Percentiles rank a stretch among this genome's conserved stretches.
phyloP scores from a whole-genome alignment of 805 yeast genomes.

The Candida germanica region DNA sequence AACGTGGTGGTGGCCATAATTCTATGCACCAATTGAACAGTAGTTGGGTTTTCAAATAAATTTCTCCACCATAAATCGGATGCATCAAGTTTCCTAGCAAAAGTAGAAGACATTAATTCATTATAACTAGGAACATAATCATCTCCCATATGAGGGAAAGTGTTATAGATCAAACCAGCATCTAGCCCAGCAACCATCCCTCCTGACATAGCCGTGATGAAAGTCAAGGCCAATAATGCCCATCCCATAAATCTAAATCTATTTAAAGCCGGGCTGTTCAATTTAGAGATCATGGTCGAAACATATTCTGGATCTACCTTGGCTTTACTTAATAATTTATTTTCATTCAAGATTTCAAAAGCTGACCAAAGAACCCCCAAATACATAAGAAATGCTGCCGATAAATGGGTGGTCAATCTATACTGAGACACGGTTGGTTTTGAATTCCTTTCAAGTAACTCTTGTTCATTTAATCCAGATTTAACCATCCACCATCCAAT shows the following conservation, averaged over 20 bases:
- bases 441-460: constrained; percentile 72
- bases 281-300: constrained; percentile 48
- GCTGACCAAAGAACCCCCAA: constrained; percentile 91
- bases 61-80: constrained; percentile 90
- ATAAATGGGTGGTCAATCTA: constrained; percentile 88
- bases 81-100: constrained; percentile 60
- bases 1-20: constrained; percentile 80
- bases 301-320: constrained; percentile 50
- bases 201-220: constrained; percentile 93
- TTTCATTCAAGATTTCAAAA: constrained; percentile 73
- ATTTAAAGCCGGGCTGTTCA: constrained; percentile 59
- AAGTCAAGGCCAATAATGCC: constrained; percentile 66
- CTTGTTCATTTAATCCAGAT: constrained; percentile 84
- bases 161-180: constrained; percentile 94
- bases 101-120: constrained; percentile 76
- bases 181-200: constrained; percentile 98
- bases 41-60: constrained; percentile 89
- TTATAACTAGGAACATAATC: constrained; percentile 66
- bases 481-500: constrained; percentile 99
- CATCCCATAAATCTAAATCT: constrained; percentile 54
- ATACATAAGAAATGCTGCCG: constrained; percentile 86
- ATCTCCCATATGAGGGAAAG: constrained; percentile 97
- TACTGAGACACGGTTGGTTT: constrained; percentile 98
- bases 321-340: constrained; percentile 52
- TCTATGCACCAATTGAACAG: constrained; percentile 91